Conservation (phyloP, 352 stramenopile genomes). For the Blastocystis sp. region DNA sequence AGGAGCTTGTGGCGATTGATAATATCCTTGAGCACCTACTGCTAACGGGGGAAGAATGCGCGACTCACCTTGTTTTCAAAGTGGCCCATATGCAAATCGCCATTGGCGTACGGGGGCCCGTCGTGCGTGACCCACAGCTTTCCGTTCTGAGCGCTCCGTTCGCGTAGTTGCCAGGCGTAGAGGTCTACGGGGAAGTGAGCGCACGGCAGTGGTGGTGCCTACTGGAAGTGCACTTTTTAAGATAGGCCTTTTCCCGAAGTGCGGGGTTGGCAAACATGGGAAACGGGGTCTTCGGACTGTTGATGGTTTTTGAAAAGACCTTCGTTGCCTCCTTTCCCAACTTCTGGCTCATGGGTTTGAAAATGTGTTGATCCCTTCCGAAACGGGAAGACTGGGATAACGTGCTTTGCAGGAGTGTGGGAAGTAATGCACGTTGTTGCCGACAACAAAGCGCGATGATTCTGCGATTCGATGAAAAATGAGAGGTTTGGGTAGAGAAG, state of each 20-base stretch:
- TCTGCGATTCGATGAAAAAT: no score
- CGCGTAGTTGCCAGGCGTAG: conserved; percentile 53
- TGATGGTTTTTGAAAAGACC: conserved; percentile 80
- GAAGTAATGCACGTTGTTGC: no score
- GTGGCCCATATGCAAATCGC: conserved; percentile 93
- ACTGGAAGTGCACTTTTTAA: conserved; percentile 75
- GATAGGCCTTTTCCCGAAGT: conserved; percentile 78
- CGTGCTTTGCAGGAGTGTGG: no score
- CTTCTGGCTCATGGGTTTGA: conserved; percentile 9
- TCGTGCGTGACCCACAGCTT: conserved; percentile 89
- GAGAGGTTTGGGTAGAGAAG: no score
- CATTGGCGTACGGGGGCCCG: conserved; percentile 96
- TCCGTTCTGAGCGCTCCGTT: neutral
- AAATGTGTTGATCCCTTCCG: neutral
- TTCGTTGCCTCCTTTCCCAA: conserved; percentile 45
- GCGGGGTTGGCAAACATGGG: conserved; percentile 90
- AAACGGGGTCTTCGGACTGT: conserved; percentile 89
- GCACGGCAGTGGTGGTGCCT: conserved; percentile 69
- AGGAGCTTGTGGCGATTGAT: conserved; percentile 92
- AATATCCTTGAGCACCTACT: conserved; percentile 90
- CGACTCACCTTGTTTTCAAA: conserved; percentile 81
- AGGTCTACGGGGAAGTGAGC: conserved; percentile 5
- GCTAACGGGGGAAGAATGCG: neutral
- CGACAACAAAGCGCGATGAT: no score
- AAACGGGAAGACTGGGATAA: no score